A percentile compares a stretch with the other conserved stretches of the same genome.
These are phyloP conservation scores for Linum lewisii DNA, from an alignment of 345 rosid genomes.

Conservation along the genomic window DNA sequence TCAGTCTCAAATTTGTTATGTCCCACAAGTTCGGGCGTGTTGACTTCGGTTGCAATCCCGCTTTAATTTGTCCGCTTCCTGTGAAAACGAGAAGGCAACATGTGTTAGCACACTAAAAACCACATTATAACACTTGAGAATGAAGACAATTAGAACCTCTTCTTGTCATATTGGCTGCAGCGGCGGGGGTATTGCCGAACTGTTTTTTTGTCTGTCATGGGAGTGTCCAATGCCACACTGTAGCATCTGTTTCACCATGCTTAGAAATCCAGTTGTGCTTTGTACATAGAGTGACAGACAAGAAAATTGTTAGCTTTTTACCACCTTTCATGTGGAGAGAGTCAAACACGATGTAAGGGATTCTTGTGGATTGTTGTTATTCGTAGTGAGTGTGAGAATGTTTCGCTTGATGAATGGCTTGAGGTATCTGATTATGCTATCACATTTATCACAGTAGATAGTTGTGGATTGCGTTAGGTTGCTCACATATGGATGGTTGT, in stretches of 20 bases:
- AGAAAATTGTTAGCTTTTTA: conserved; percentile 14
- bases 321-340: conserved; percentile 10
- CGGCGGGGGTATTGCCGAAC: conserved; percentile 36
- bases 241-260: conserved; percentile 36
- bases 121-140: conserved; percentile 29
- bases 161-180: conserved; percentile 42
- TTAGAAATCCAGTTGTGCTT: conserved; percentile 21
- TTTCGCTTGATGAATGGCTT: conserved; percentile 20
- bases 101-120: conserved; percentile 39
- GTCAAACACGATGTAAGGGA: conserved; percentile 19
- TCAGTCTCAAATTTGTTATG: conserved; percentile 54
- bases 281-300: conserved; percentile 36
- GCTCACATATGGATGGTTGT: conserved; percentile 19
- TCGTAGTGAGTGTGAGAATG: conserved; percentile 14
- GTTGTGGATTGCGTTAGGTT: conserved; percentile 25
- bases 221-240: conserved; percentile 34
- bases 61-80: conserved; percentile 31
- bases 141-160: conserved; percentile 39
- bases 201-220: conserved; percentile 27
- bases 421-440: conserved; percentile 6
- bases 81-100: conserved; percentile 50
- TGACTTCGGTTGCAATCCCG: conserved; percentile 45
- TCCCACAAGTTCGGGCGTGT: conserved; percentile 60
- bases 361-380: conserved; percentile 17
- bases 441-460: conserved; percentile 21